Conservation (phyloP, 495 filamentous ascomycete species). For the Hypoxylon rickii region DNA sequence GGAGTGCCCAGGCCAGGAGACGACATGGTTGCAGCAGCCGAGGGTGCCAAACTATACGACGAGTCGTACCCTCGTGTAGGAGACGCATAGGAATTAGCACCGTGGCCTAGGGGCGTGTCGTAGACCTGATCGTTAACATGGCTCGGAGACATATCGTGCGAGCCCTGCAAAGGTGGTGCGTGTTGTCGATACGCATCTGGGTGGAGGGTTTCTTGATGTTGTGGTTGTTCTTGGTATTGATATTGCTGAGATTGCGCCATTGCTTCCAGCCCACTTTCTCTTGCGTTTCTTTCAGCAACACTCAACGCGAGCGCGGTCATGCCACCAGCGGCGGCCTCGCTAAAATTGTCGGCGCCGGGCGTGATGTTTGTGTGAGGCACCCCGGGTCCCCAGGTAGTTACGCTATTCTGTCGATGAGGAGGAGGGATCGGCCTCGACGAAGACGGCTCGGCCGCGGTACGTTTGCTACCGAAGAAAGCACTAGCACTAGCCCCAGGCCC, state of each 20-base stretch:
- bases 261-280: conserved; percentile 75
- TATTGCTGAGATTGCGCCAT: conserved; percentile 51
- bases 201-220: conserved; percentile 26
- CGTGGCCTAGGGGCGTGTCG: conserved; percentile 19
- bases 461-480: conserved; percentile 21
- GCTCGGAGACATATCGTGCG: conserved; percentile 27
- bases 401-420: conserved; percentile 35
- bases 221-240: conserved; percentile 40
- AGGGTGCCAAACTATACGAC: conserved; percentile 21
- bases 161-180: conserved; percentile 39
- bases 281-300: conserved; percentile 71
- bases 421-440: conserved; percentile 31
- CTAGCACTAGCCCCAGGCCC: conserved; percentile 13
- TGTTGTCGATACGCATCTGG: conserved; percentile 36
- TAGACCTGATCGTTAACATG: conserved; percentile 28
- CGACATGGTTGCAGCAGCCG: conserved; percentile 2
- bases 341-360: conserved; percentile 76
- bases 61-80: conserved; percentile 16
- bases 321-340: conserved; percentile 71
- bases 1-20: conserved; percentile 23
- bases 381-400: conserved; percentile 37
- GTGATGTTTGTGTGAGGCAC: conserved; percentile 61
- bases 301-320: conserved; percentile 76
- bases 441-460: conserved; percentile 25
- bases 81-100: conserved; percentile 11